These are phyloP conservation scores for Yarrowia keelungensis DNA, from an alignment of 805 yeast genomes.

Conservation along the genomic window DNA sequence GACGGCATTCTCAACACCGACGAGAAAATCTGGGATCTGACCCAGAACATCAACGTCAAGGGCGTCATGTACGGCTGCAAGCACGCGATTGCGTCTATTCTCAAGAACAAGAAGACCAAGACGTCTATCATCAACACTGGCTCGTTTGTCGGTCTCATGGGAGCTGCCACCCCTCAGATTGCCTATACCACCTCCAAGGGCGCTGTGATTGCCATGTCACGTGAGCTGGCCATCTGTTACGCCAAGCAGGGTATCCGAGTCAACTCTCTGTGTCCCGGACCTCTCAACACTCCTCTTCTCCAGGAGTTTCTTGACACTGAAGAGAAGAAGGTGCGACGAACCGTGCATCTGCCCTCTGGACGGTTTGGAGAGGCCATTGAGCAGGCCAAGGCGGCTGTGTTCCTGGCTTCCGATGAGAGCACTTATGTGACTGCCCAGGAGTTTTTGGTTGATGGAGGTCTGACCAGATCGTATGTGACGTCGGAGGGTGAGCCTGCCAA, in stretches of 20 bases:
- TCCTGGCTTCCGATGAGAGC: constrained; percentile 60
- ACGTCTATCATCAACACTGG: constrained; percentile 52
- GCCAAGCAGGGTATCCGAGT: constrained; percentile 63
- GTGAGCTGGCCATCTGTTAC: constrained; percentile 63
- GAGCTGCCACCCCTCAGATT: constrained; percentile 53
- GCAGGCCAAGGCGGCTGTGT: constrained; percentile 65
- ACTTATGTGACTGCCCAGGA: constrained; percentile 67
- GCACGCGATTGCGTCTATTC: constrained; percentile 49
- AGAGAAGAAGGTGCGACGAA: constrained; percentile 56
- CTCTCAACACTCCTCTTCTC: constrained; percentile 66
- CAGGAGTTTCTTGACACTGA: constrained; percentile 61
- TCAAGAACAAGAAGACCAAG: constrained; percentile 45
- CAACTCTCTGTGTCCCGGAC: constrained; percentile 66
- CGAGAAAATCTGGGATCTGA: constrained; percentile 51
- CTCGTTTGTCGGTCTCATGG: constrained; percentile 51
- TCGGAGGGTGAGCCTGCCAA: constrained; percentile 45
- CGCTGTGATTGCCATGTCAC: constrained; percentile 51
- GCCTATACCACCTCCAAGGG: constrained; percentile 54
- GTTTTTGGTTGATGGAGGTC: constrained; percentile 65
- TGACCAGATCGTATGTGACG: constrained; percentile 49
- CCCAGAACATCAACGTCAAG: constrained; percentile 51
- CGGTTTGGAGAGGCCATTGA: constrained; percentile 72
- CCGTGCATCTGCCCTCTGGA: constrained; percentile 58
- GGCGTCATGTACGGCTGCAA: constrained; percentile 52
- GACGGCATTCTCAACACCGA: constrained; percentile 49